Base-by-base conservation (phyloP, 805 yeast genomes). In the Candida alai region DNA sequence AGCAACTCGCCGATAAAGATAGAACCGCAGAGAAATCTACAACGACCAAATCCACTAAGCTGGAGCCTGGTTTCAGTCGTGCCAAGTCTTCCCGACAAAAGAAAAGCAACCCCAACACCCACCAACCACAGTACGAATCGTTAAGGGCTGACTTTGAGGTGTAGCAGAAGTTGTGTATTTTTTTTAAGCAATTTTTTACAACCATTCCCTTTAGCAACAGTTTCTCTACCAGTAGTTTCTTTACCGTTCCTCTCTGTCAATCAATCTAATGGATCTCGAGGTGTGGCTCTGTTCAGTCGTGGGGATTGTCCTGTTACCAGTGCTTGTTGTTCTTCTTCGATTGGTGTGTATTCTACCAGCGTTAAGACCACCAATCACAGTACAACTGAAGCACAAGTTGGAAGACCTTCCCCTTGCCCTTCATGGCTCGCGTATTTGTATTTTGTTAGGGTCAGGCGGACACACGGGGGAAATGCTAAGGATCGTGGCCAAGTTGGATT, bases 401-500 rank as follows among this genome's bases (percentile, higher is more conserved):
- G 8, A 25, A 1, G 35, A 26, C 4, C 30, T 45, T 3, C 41
- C 45, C 4, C 6, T 27, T 9, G 33, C 26, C 9, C 11, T 25
- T 8, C 20, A 34, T 19, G 57, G 57, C 3, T 36, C 49, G 4
- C 58, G 56, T 27, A 39, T 76, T 16, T 70, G 84, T 73, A 63
- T 84, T 1, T 68, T 87, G n/a, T 60, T 90, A 8, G 97, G 97
- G 0, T 87, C 96, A 0, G 98, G 98, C 1, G 97, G 97, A 2
- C 97, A 88, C 50, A 88, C 97, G 0, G 97, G 96, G 1, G 97
- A 90, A 56, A 86, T 90, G 94, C 55, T 89, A n/a, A 64, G 89
- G 17, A 64, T 90, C 12, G 53, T 86, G 7, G 40, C 51, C 4
- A 65, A 65, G 24, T 59, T 73, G 29, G 49, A 63, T 15, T 36